A percentile compares a stretch with the other conserved stretches of the same genome.
These are phyloP conservation scores for Spathaspora sp. DNA, from an alignment of 805 yeast species.

Conservation along the genomic window DNA sequence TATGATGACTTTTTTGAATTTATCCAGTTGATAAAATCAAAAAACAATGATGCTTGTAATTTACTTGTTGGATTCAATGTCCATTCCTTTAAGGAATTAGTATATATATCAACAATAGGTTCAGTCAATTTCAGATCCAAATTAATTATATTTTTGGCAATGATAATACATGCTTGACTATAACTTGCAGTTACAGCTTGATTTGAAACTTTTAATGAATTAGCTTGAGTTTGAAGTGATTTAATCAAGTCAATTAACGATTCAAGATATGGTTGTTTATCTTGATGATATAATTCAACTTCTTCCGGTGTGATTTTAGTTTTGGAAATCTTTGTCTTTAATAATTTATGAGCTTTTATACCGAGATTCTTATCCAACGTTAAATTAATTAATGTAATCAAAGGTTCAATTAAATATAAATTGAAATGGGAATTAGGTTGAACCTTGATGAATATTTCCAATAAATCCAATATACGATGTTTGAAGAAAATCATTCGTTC, in stretches of 20 bases:
- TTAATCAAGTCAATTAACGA: constrained; percentile 27
- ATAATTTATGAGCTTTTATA: constrained; percentile 67
- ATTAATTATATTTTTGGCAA: constrained; percentile 51
- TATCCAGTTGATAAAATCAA: constrained; percentile 80
- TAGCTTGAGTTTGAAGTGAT: constrained; percentile 42
- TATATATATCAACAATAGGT: constrained; percentile 53
- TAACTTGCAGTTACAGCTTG: constrained; percentile 54
- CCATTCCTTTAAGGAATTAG: constrained; percentile 60
- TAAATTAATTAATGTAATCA: constrained; percentile 55
- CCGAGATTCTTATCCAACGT: constrained; percentile 73
- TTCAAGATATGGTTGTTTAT: constrained; percentile 15
- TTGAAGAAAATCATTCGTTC: constrained; percentile 78
- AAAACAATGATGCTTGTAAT: constrained; percentile 54
- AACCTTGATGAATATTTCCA: constrained; percentile 56
- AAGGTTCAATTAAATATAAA: constrained; percentile 48
- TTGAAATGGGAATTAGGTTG: constrained; percentile 40
- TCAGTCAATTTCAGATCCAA: constrained; percentile 35
- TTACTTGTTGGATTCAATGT: constrained; percentile 43
- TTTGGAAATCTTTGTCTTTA: constrained; percentile 60
- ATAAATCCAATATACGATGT: constrained; percentile 69
- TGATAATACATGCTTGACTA: constrained; percentile 61
- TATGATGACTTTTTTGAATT: constrained; percentile 40
- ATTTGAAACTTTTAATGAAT: constrained; percentile 38
- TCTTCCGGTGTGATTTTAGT: constrained; percentile 27
- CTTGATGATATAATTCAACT: constrained; percentile 12